Percentiles rank a stretch among this genome's conserved stretches.
Conservation (phyloP, 148 eudicot genomes). For the Camellia lanceoleosa region DNA sequence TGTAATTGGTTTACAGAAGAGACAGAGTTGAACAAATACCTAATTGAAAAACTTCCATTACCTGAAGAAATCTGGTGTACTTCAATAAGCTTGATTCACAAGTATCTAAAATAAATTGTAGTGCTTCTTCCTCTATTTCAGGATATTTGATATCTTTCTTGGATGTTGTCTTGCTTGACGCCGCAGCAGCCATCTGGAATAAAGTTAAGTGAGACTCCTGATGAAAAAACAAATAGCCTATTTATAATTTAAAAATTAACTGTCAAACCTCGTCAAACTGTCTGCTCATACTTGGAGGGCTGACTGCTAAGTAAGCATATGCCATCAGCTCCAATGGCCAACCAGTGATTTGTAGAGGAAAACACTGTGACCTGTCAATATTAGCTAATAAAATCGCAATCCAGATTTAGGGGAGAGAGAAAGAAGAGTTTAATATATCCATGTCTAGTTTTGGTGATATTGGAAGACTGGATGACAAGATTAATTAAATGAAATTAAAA, state of each 20-base stretch:
- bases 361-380: slow-evolving; percentile 65
- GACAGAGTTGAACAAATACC: background rate
- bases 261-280: slow-evolving; percentile 71
- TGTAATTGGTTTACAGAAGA: background rate
- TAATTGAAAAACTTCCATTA: slow-evolving; percentile 12
- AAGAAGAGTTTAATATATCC: background rate
- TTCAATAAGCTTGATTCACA: slow-evolving; percentile 86
- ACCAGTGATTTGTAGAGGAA: slow-evolving; percentile 85
- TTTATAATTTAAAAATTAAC: background rate
- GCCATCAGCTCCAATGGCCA: slow-evolving; percentile 98
- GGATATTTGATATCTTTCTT: slow-evolving; percentile 70
- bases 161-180: slow-evolving; percentile 57
- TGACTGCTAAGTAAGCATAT: slow-evolving; percentile 82
- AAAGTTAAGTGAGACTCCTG: slow-evolving; percentile 15
- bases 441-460: background rate
- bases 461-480: background rate
- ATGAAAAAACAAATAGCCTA: background rate
- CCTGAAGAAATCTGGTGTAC: slow-evolving; percentile 91
- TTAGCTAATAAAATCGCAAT: slow-evolving; percentile 7
- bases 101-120: slow-evolving; percentile 72
- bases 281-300: slow-evolving; percentile 77
- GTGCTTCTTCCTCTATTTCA: slow-evolving; percentile 77
- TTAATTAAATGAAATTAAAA: background rate
- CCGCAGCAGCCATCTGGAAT: slow-evolving; percentile 85
- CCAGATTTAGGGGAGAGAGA: background rate